Base-by-base conservation (phyloP, 495 filamentous ascomycete genomes). In the Xylaria scruposa region DNA sequence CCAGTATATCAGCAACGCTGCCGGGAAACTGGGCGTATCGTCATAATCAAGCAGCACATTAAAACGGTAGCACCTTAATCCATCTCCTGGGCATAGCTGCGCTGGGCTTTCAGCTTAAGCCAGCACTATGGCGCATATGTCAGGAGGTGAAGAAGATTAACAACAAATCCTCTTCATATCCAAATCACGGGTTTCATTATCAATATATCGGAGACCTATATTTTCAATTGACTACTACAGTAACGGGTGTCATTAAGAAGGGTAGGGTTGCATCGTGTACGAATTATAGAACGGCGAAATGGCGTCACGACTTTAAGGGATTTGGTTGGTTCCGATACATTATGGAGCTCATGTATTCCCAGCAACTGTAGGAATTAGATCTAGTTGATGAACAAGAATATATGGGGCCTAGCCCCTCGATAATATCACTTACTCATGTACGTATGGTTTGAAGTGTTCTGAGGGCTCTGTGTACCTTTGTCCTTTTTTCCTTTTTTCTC, bases 21-120 rank as follows among this genome's bases (percentile, higher is more conserved):
- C 83, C 75, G 84, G 78, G 67, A 85, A 84, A 77, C 78, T 85
- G 40, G 83, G 84, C 51, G 80, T 83, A 59, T 74, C 78, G 56
- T 71, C 77, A 68, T 80, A 59, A 46, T n/a, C 26, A 53, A 71
- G 17, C 7, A 31, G n/a, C 21, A 26, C 29, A 13, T n/a, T 9
- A 3, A 47, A 33, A 26, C 24, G 15, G 40, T 38, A 19, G 19
- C 29, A 40, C 38, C 17, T 65, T 9, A 65, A 44, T 24, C 9
- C 24, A 15, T 15, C 4, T 19, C 4, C 51, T 24, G 1, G 63
- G 46, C 19, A 56, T 44, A 13, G 19, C 19, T 17, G n/a, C n/a
- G n/a, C n/a, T 7, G 31, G n/a, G 44, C 49, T 53, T 2, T 47
- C 26, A 15, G 42, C 40, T 33, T 19, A 33, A 44, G 13, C 13